Percentiles rank a stretch among this genome's conserved stretches.
Conservation (phyloP, 805 yeast species). For the Hanseniaspora thailandica region DNA sequence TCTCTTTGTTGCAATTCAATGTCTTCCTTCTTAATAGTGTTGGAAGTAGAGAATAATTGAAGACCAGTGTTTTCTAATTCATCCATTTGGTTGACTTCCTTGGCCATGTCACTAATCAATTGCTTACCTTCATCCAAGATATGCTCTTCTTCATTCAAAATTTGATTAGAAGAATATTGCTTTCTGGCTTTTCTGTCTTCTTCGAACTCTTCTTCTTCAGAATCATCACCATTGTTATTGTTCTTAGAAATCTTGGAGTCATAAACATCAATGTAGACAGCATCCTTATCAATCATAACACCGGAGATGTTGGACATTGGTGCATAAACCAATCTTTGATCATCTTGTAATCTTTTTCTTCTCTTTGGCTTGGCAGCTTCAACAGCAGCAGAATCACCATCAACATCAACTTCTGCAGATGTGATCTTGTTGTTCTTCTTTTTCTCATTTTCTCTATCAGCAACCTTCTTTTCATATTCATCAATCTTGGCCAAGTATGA, state of each 20-base stretch:
- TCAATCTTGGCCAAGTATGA: conserved; percentile 75
- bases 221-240: conserved; percentile 51
- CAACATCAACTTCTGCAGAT: conserved; percentile 8
- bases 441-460: conserved; percentile 39
- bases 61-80: conserved; percentile 57
- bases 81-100: conserved; percentile 30
- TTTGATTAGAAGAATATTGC: conserved; percentile 12
- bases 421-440: conserved; percentile 22
- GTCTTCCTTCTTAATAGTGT: conserved; percentile 36
- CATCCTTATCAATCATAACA: conserved; percentile 90
- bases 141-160: conserved; percentile 11
- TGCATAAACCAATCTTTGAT: conserved; percentile 87
- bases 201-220: conserved; percentile 52
- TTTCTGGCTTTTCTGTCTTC: conserved; percentile 15
- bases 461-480: conserved; percentile 64
- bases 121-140: conserved; percentile 67
- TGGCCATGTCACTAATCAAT: conserved; percentile 48
- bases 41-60: conserved; percentile 57
- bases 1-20: conserved; percentile 28
- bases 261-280: conserved; percentile 71
- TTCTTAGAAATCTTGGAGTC: conserved; percentile 22
- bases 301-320: conserved; percentile 99
- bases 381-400: conserved; percentile 37
- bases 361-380: conserved; percentile 58
- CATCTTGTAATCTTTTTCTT: conserved; percentile 85